Conservation (phyloP, 2,329 filamentous ascomycete species). For the Endoconidiophora polonica region DNA sequence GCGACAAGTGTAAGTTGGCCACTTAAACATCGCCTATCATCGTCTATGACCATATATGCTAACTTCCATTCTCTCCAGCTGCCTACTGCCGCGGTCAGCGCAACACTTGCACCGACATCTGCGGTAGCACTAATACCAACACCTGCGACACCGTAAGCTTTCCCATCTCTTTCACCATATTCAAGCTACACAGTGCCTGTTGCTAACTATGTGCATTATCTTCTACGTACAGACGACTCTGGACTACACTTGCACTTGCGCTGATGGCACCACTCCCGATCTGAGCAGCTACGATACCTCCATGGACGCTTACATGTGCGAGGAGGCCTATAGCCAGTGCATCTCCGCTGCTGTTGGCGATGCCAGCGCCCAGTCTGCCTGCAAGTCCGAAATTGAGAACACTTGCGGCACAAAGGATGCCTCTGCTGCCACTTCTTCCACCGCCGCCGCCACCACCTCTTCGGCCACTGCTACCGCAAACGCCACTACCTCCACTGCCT, state of each 20-base stretch:
- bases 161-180: neutral
- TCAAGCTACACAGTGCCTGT: neutral
- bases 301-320: conserved; percentile 36
- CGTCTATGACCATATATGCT: neutral
- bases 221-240: conserved; percentile 23
- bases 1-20: conserved; percentile 10
- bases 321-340: conserved; percentile 31
- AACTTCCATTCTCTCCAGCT: conserved; percentile 20
- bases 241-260: conserved; percentile 32
- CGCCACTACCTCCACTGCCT: conserved; percentile 11
- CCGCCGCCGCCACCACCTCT: conserved; percentile 18
- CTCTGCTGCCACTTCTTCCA: conserved; percentile 14
- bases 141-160: conserved; percentile 29
- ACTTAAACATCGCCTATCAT: neutral
- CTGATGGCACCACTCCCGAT: conserved; percentile 28
- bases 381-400: conserved; percentile 29
- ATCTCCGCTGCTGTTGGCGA: conserved; percentile 26
- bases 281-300: conserved; percentile 38
- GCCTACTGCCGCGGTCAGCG: conserved; percentile 35
- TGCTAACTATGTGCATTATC: conserved; percentile 8
- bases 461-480: conserved; percentile 16
- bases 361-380: conserved; percentile 28
- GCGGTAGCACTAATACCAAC: conserved; percentile 25
- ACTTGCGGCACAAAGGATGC: conserved; percentile 29
- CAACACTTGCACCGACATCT: conserved; percentile 34